A percentile compares a stretch with the other conserved stretches of the same genome.
These are phyloP conservation scores for Aureobasidium subglaciale DNA, from an alignment of 2,329 filamentous ascomycete genomes.

Conservation along the genomic window DNA sequence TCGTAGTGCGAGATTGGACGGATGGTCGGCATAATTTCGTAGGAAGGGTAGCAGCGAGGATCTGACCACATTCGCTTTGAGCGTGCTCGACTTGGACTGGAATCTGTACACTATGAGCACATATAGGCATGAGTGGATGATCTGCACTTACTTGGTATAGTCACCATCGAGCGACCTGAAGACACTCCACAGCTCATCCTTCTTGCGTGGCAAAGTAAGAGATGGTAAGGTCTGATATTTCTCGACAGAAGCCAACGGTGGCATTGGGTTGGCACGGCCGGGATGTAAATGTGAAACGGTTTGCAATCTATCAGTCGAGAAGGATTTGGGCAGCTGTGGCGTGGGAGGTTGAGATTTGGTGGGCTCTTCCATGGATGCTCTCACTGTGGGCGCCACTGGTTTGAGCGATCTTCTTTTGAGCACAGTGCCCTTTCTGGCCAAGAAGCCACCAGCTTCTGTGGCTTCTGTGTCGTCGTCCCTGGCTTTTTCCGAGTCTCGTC, in stretches of 20 bases:
- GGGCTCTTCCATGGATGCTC: slow-evolving; percentile 13
- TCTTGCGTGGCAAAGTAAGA: slow-evolving; percentile 42
- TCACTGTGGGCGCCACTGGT: background rate
- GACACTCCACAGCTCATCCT: slow-evolving; percentile 62
- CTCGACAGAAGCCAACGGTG: slow-evolving; percentile 35
- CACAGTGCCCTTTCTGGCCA: slow-evolving; percentile 20
- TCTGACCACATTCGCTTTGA: slow-evolving; percentile 71
- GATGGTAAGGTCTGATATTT: slow-evolving; percentile 28
- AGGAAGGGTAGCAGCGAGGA: slow-evolving; percentile 69
- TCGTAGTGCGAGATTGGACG: slow-evolving; percentile 58
- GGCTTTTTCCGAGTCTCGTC: slow-evolving; percentile 2
- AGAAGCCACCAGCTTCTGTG: slow-evolving; percentile 1
- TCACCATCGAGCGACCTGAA: slow-evolving; percentile 64
- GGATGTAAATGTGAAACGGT: slow-evolving; percentile 28
- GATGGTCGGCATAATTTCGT: slow-evolving; percentile 59
- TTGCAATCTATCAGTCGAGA: slow-evolving; percentile 42
- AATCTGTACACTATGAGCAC: slow-evolving; percentile 43
- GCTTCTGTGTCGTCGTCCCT: background rate
- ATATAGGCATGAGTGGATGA: slow-evolving; percentile 11
- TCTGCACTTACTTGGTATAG: slow-evolving; percentile 51
- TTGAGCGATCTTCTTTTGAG: slow-evolving; percentile 18
- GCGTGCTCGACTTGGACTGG: slow-evolving; percentile 61
- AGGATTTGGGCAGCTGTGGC: slow-evolving; percentile 40
- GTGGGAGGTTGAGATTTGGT: slow-evolving; percentile 27
- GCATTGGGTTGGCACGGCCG: slow-evolving; percentile 36